A percentile compares a stretch with the other conserved stretches of the same genome.
These are phyloP conservation scores for Globisporangium apiculatum DNA, from an alignment of 352 stramenopile genomes.

Conservation along the genomic window DNA sequence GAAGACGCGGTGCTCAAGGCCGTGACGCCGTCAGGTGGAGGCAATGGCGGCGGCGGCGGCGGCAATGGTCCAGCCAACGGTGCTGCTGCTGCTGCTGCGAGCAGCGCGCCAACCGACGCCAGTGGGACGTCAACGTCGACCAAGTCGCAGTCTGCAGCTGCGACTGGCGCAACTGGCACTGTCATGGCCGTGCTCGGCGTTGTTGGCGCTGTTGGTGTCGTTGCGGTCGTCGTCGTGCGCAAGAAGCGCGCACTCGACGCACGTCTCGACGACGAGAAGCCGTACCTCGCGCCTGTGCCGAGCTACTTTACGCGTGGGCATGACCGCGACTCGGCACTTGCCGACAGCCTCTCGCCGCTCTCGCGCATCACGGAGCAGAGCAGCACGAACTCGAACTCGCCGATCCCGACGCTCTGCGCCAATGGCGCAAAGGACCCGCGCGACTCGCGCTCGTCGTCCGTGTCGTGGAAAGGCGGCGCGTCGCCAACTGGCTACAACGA, in stretches of 20 bases:
- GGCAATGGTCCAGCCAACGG: neutral
- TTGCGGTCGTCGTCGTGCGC: slow-evolving; percentile 43
- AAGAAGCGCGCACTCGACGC: slow-evolving; percentile 41
- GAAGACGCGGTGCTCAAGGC: slow-evolving; percentile 1
- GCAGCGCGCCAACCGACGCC: slow-evolving; percentile 5
- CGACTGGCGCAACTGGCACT: slow-evolving; percentile 31
- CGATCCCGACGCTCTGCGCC: slow-evolving; percentile 38
- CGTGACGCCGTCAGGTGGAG: no score
- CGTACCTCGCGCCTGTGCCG: slow-evolving; percentile 21
- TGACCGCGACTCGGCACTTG: slow-evolving; percentile 9
- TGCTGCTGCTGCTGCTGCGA: slow-evolving; percentile 11
- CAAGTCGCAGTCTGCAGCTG: slow-evolving; percentile 20
- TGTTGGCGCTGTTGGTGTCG: slow-evolving; percentile 27
- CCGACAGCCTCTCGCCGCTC: slow-evolving; percentile 23
- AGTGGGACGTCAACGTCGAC: slow-evolving; percentile 7
- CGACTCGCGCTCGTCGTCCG: slow-evolving; percentile 39
- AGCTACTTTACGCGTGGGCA: slow-evolving; percentile 33
- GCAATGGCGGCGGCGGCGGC: neutral
- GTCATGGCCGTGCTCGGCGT: slow-evolving; percentile 46
- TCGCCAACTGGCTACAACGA: neutral
- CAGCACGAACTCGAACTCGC: slow-evolving; percentile 20
- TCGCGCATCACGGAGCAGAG: slow-evolving; percentile 8
- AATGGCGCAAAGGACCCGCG: slow-evolving; percentile 12
- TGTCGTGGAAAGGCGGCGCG: slow-evolving; percentile 18
- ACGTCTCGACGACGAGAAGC: slow-evolving; percentile 38